Evolutionary conservation across 768 basidiomycete species (phyloP), one percentile per base, ranked within the genome.

Genomic region (Tricholoma sp.): DNA sequence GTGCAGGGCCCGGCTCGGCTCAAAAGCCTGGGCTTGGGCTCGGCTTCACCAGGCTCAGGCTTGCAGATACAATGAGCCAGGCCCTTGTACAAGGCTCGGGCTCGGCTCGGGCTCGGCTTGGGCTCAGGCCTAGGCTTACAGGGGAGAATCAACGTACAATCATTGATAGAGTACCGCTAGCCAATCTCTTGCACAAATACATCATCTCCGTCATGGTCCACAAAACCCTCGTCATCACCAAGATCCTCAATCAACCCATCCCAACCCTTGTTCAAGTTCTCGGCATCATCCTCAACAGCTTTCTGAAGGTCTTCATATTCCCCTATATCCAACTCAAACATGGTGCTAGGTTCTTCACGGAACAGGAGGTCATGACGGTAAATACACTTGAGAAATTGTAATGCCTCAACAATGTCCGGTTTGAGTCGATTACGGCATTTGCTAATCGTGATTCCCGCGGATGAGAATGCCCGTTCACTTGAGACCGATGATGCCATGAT

Each of bases 361-460:
- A 72, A 73, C 3, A 72, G 48, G 0, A 72, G 47, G 48, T 69
- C 59, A 39, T 52, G 8, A 17, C 61, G 50, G 45, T 62, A 57
- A 6, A 64, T 34, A 48, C 68, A 69, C 52, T 69, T 69, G 9
- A 71, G 52, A 39, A 55, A 66, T 53, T 74, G 68, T 36, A 71
- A 37, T 1, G 70, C 72, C 54, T 74, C 68, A 3, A 74, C 65
- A 54, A 73, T 65, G 60, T 75, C 70, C 17, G 56, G 66, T 52
- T 72, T 69, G 37, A 74, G 64, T 7, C 65, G 57, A 52, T 72
- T 74, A 4, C 65, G 64, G 24, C 60, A 66, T 55, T 74, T 74
- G 24, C 24, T 24, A 24, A 24, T 67, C 0, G 74, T 76, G 24
- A 76, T 73, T 6, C 74, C 73, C 8, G 68, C 74, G 2, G 66